Conservation (phyloP, 495 filamentous ascomycete genomes). For the Lasiosphaeria miniovina region DNA sequence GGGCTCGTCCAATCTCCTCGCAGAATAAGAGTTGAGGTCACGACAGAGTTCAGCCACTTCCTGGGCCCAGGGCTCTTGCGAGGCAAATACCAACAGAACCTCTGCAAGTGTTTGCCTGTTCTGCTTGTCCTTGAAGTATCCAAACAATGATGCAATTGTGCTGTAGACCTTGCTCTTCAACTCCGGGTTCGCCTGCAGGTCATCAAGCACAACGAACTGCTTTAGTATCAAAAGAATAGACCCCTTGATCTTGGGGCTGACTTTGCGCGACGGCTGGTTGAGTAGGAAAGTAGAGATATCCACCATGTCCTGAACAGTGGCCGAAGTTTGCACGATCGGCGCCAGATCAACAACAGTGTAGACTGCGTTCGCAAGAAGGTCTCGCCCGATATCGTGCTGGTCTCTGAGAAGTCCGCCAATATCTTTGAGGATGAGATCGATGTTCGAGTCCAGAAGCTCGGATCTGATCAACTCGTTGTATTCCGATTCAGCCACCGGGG, state of each 20-base stretch:
- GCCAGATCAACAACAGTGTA: conserved; percentile 71
- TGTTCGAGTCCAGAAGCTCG: conserved; percentile 64
- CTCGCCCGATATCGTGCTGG: conserved; percentile 60
- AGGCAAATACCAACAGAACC: conserved; percentile 67
- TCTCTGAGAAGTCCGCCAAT: conserved; percentile 61
- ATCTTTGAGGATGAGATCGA: conserved; percentile 63
- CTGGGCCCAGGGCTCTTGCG: conserved; percentile 54
- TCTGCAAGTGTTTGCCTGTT: conserved; percentile 69
- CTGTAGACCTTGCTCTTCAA: conserved; percentile 57
- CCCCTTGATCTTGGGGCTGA: conserved; percentile 79
- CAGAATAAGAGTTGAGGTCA: conserved; percentile 74
- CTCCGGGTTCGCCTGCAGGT: conserved; percentile 60
- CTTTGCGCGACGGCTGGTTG: conserved; percentile 73
- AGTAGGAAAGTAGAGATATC: conserved; percentile 77
- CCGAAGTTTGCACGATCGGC: conserved; percentile 65
- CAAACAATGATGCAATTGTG: conserved; percentile 72
- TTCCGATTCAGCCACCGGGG: conserved; percentile 48
- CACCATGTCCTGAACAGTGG: conserved; percentile 67
- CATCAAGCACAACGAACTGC: conserved; percentile 63
- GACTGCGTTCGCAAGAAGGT: conserved; percentile 72
- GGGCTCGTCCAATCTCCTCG: conserved; percentile 68
- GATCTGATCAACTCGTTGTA: conserved; percentile 59
- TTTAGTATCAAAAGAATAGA: conserved; percentile 71
- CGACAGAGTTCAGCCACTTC: conserved; percentile 69
- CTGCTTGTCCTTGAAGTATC: conserved; percentile 76